A percentile compares a stretch with the other conserved stretches of the same genome.
Conservation (phyloP, 2,329 filamentous ascomycete genomes). For the Verticillium zaregamsianum region DNA sequence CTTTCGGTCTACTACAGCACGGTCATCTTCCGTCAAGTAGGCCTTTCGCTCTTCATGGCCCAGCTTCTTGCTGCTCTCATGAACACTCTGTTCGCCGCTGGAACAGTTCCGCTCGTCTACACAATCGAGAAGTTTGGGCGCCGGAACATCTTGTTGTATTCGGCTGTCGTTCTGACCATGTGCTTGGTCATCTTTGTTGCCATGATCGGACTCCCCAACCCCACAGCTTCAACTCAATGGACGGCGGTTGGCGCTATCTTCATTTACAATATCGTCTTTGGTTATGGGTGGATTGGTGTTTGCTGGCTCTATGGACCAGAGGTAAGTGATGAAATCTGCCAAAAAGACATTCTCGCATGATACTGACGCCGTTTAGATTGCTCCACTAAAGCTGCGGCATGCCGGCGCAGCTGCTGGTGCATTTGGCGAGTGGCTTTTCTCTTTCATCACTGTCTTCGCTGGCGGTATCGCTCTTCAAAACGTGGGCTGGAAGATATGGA, state of each 20-base stretch:
- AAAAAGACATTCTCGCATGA: neutral
- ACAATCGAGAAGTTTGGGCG: conserved; percentile 9
- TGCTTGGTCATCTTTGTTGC: conserved; percentile 8
- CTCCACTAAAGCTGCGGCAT: conserved; percentile 9
- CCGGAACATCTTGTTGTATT: conserved; percentile 9
- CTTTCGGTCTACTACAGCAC: conserved; percentile 5
- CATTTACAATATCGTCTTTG: conserved; percentile 10
- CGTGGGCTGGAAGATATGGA: conserved; percentile 12
- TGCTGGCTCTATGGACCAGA: conserved; percentile 7
- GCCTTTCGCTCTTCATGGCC: conserved; percentile 4
- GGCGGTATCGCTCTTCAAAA: conserved; percentile 12
- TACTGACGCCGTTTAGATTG: conserved; percentile 3
- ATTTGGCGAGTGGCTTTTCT: conserved; percentile 12
- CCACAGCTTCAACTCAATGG: conserved; percentile 8
- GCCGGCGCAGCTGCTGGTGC: conserved; percentile 11
- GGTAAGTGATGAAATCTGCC: neutral
- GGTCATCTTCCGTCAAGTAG: conserved; percentile 2
- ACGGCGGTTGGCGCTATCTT: conserved; percentile 8
- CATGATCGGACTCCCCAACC: conserved; percentile 8
- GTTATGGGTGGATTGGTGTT: conserved; percentile 11
- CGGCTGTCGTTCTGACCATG: conserved; percentile 6
- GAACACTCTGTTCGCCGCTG: conserved; percentile 9
- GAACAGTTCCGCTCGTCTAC: conserved; percentile 4
- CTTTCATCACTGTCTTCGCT: conserved; percentile 12
- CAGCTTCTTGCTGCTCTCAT: conserved; percentile 9